Percentiles rank a stretch among this genome's conserved stretches.
Evolutionary conservation across 352 stramenopile genomes (phyloP).

Genomic region (Globisporangium nunn): DNA sequence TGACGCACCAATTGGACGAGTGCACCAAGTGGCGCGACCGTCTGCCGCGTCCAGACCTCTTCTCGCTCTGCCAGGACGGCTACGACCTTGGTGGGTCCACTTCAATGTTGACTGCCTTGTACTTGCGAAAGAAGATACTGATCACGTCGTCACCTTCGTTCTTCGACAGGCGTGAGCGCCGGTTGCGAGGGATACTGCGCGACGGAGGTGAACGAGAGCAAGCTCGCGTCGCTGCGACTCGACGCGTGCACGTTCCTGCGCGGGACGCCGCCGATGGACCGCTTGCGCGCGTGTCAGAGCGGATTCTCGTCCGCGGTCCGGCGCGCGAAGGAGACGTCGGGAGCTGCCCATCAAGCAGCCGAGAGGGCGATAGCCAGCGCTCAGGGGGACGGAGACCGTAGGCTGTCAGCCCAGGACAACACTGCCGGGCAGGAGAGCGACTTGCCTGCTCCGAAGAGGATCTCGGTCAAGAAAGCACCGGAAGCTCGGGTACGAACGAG

Average conservation of each 20-base stretch:
- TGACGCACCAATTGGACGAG: slow-evolving; percentile 28
- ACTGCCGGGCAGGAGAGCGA: not conserved
- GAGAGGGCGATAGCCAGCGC: not conserved
- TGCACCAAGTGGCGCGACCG: slow-evolving; percentile 35
- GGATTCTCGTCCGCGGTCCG: slow-evolving; percentile 33
- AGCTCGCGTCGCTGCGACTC: slow-evolving; percentile 31
- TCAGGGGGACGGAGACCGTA: not conserved
- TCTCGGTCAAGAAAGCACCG: slow-evolving; percentile 35
- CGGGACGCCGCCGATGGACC: slow-evolving; percentile 28
- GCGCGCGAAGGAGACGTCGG: slow-evolving; percentile 18
- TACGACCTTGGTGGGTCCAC: slow-evolving; percentile 19
- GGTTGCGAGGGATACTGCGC: slow-evolving; percentile 35
- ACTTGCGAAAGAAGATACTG: not conserved
- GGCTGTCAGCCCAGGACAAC: not conserved
- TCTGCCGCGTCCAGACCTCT: slow-evolving; percentile 42
- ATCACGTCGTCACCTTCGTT: not conserved
- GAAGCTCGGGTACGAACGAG: slow-evolving; percentile 6
- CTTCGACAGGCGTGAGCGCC: slow-evolving; percentile 17
- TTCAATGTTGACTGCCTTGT: not conserved
- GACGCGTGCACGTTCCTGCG: slow-evolving; percentile 35
- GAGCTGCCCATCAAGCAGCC: slow-evolving; percentile 5
- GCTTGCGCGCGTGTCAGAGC: slow-evolving; percentile 32
- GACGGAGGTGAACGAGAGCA: slow-evolving; percentile 11
- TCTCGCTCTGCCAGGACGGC: slow-evolving; percentile 40
- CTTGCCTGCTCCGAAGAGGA: slow-evolving; percentile 4